Percentiles rank a stretch among this genome's conserved stretches.
Evolutionary conservation across 2,329 filamentous ascomycete species (phyloP).

Genomic region (Pseudogymnoascus destructans): DNA sequence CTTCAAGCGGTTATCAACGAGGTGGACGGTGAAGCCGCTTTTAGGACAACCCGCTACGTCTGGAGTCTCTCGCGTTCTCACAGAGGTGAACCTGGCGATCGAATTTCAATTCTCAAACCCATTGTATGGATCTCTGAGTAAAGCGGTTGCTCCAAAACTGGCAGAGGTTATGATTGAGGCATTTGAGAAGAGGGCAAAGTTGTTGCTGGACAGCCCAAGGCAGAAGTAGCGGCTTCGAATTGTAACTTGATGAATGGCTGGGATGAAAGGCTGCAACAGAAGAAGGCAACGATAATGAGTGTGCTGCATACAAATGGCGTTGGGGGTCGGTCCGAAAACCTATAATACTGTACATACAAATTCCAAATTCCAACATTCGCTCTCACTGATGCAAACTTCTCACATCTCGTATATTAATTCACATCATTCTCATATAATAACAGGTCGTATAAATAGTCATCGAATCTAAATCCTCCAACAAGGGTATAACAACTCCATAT

Average conservation of each 20-base stretch:
- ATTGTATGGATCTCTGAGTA: conserved; percentile 71
- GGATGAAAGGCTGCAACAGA: neutral
- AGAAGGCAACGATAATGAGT: neutral
- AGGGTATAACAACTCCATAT: conserved; percentile 10
- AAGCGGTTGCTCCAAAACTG: conserved; percentile 69
- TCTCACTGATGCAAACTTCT: neutral
- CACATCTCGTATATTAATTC: neutral
- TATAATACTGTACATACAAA: conserved; percentile 6
- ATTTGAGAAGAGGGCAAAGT: conserved; percentile 68
- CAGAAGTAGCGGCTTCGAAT: too few relatives aligned
- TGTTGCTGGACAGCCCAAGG: conserved; percentile 33
- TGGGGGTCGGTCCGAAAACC: neutral
- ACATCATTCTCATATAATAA: conserved; percentile 3
- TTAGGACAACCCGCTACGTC: conserved; percentile 26
- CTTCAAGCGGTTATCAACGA: conserved; percentile 55
- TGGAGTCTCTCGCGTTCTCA: conserved; percentile 34
- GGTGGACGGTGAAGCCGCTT: conserved; percentile 50
- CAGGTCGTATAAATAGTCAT: conserved; percentile 6
- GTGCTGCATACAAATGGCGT: conserved; percentile 6
- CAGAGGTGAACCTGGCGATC: conserved; percentile 63
- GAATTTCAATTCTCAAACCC: conserved; percentile 79
- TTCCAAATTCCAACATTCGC: neutral
- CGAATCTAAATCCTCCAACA: conserved; percentile 6
- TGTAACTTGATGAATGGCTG: neutral
- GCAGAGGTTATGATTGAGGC: conserved; percentile 83